phyloP scores from a whole-genome alignment of 2,329 filamentous ascomycete species.

The Botryotinia calthae region DNA sequence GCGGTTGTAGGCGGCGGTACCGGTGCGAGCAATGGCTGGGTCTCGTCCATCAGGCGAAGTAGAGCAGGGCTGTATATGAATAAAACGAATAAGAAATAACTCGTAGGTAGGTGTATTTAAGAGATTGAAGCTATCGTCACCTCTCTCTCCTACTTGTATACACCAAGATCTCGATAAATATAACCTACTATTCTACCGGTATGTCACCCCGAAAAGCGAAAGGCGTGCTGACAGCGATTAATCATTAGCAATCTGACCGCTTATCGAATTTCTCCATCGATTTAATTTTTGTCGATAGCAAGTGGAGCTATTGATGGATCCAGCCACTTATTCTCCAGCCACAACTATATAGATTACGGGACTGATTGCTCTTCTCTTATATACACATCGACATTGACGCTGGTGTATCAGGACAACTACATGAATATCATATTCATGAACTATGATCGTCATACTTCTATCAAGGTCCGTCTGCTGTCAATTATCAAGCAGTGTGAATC shows the following conservation, averaged over 20 bases:
- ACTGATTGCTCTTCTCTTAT: neutral
- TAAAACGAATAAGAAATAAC: neutral
- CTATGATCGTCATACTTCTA: neutral
- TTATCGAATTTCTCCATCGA: slow-evolving; percentile 4
- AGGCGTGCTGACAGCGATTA: neutral
- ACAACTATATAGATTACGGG: neutral
- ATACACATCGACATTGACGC: neutral
- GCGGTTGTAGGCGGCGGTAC: neutral
- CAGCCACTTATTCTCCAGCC: neutral
- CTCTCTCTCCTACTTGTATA: neutral
- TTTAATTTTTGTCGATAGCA: no score
- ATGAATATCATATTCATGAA: neutral
- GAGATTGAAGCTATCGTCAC: neutral
- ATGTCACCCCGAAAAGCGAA: neutral
- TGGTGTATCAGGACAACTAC: neutral
- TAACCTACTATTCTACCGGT: neutral
- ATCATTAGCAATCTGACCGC: neutral
- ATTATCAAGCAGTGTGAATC: neutral
- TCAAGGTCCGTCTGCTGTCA: accelerated
- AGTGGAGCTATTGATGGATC: neutral
- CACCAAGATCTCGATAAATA: neutral
- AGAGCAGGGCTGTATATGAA: neutral
- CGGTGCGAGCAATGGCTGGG: slow-evolving; percentile 26
- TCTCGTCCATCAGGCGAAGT: slow-evolving; percentile 40
- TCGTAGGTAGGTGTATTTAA: neutral